phyloP scores from a whole-genome alignment of 1,284 basidiomycete genomes.

The Ustilago hordei region DNA sequence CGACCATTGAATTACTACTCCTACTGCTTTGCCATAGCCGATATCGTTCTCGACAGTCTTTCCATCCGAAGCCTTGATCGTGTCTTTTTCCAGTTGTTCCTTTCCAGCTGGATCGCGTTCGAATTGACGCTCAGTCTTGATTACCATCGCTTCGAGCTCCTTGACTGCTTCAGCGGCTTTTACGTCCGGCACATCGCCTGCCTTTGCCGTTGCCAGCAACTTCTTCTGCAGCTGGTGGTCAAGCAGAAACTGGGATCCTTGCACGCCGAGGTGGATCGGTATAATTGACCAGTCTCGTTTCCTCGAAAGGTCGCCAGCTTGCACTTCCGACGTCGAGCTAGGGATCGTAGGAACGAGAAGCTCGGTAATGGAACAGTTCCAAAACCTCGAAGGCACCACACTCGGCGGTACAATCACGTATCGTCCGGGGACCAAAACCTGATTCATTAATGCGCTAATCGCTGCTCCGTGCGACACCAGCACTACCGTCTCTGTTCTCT shows the following conservation, averaged over 20 bases:
- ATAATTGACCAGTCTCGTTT: conserved; percentile 40
- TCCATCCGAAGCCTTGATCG: conserved; percentile 39
- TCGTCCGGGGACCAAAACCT: conserved; percentile 51
- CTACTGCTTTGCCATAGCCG: conserved; percentile 35
- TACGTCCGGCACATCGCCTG: neutral
- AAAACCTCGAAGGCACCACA: conserved; percentile 52
- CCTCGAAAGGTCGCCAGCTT: conserved; percentile 19
- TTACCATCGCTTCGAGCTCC: conserved; percentile 25
- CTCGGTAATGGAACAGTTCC: conserved; percentile 68
- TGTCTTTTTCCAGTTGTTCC: conserved; percentile 29
- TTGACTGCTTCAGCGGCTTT: neutral
- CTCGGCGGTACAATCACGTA: conserved; percentile 35
- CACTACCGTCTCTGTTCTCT: conserved; percentile 48
- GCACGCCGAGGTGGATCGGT: conserved; percentile 40
- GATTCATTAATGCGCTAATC: conserved; percentile 58
- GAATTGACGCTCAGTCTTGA: conserved; percentile 33
- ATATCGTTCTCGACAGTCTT: conserved; percentile 33
- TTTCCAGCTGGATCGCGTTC: conserved; percentile 32
- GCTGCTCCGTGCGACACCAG: conserved; percentile 66
- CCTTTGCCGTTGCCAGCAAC: conserved; percentile 10
- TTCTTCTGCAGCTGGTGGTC: conserved; percentile 43
- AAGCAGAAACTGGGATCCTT: conserved; percentile 41
- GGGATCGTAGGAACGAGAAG: conserved; percentile 40
- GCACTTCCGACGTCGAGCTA: conserved; percentile 2
- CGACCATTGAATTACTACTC: conserved; percentile 36